These are phyloP conservation scores for Gomphus bonarii DNA, from an alignment of 1,284 basidiomycete species.

Conservation along the genomic window DNA sequence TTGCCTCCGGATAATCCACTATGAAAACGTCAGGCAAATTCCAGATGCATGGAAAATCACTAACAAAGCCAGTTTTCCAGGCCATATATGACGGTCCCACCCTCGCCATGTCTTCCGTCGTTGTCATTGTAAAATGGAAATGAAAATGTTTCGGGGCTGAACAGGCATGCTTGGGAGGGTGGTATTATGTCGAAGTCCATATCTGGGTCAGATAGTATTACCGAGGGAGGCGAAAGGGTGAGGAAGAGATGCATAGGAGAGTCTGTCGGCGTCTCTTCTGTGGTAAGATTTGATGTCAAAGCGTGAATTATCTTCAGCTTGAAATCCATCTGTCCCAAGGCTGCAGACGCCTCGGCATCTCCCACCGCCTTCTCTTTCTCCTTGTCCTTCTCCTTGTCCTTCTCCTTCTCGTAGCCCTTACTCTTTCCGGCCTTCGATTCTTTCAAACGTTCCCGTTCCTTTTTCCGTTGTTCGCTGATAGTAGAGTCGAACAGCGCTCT, in stretches of 20 bases:
- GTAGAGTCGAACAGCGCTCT: not conserved
- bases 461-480: not conserved
- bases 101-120: constrained; percentile 18
- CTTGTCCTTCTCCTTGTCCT: not conserved
- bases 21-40: not conserved
- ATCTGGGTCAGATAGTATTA: constrained; percentile 24
- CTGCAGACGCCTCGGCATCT: not conserved
- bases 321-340: not conserved
- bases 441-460: constrained; percentile 1
- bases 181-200: constrained; percentile 32
- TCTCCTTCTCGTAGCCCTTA: not conserved
- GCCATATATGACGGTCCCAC: constrained; percentile 35
- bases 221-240: constrained; percentile 31
- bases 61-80: constrained; percentile 39
- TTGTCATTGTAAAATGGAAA: constrained; percentile 32
- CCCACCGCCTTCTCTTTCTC: not conserved
- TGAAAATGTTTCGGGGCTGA: constrained; percentile 24
- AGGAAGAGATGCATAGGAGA: constrained; percentile 38
- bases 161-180: constrained; percentile 33
- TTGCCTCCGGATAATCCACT: constrained; percentile 14
- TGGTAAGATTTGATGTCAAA: not conserved
- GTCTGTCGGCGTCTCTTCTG: constrained; percentile 22
- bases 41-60: constrained; percentile 15
- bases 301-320: constrained; percentile 4
- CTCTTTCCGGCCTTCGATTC: not conserved